These are phyloP conservation scores for Dothistroma pini DNA, from an alignment of 2,329 filamentous ascomycete species.

Conservation along the genomic window DNA sequence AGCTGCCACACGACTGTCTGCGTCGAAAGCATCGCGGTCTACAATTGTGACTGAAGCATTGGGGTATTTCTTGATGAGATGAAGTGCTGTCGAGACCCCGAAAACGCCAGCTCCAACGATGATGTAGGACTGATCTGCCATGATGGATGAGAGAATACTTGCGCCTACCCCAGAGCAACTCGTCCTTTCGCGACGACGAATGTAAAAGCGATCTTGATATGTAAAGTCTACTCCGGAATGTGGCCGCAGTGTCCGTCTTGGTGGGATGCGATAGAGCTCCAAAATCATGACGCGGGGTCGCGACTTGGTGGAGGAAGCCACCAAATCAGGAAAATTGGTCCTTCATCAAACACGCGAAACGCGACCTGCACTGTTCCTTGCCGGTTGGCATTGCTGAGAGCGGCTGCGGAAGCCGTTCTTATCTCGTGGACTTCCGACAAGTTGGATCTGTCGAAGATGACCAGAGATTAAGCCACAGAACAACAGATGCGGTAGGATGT, in stretches of 20 bases:
- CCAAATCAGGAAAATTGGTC: constrained; percentile 4
- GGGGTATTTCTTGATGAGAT: constrained; percentile 38
- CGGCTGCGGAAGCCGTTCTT: not conserved
- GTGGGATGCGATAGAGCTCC: not conserved
- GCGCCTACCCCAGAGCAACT: not conserved
- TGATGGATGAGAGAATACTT: not conserved
- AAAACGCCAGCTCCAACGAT: constrained; percentile 39
- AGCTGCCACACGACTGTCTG: constrained; percentile 48
- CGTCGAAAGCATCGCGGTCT: constrained; percentile 36
- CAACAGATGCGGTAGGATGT: not conserved
- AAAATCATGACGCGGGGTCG: not conserved
- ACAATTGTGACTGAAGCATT: constrained; percentile 40
- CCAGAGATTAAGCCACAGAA: not conserved
- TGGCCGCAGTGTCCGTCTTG: not conserved
- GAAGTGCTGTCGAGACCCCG: constrained; percentile 60
- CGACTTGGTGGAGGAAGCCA: not conserved
- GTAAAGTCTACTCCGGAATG: not conserved
- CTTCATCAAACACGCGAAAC: not conserved
- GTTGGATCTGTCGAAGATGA: not conserved
- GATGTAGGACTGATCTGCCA: constrained; percentile 28
- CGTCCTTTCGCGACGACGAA: not conserved
- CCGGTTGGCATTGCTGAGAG: constrained; percentile 3
- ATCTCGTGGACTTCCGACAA: not conserved
- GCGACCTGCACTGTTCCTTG: not conserved
- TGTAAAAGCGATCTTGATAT: not conserved